phyloP scores from a whole-genome alignment of 176 grass and related monocot species.

The Puya raimondii region DNA sequence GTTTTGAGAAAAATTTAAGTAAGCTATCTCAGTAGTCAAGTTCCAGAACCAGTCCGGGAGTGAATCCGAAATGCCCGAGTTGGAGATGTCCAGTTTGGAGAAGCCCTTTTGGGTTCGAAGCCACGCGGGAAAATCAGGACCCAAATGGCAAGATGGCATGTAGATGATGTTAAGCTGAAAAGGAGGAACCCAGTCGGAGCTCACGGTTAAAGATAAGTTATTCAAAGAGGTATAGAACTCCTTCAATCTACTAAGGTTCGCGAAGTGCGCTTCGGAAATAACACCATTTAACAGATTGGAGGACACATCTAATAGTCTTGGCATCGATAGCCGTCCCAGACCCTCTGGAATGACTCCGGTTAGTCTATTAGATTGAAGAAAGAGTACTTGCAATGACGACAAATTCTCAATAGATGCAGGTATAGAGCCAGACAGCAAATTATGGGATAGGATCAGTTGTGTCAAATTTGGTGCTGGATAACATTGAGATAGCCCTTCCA shows the following conservation, averaged over 20 bases:
- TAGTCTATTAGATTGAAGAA: background rate
- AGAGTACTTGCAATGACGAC: conserved; percentile 3
- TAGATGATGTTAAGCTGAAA: background rate
- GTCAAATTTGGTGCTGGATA: background rate
- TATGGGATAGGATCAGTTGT: background rate
- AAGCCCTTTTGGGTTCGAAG: background rate
- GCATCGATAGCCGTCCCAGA: background rate
- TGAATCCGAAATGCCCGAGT: conserved; percentile 1
- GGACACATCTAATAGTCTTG: background rate
- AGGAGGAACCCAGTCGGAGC: conserved; percentile 6
- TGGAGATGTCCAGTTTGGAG: background rate
- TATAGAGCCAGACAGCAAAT: conserved; percentile 1
- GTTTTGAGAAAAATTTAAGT: conserved; percentile 4
- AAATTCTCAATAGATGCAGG: background rate
- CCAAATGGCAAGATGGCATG: conserved; percentile 1
- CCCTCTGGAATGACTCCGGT: background rate
- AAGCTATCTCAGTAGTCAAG: background rate
- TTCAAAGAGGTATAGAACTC: background rate
- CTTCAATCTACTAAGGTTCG: background rate
- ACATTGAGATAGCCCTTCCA: background rate
- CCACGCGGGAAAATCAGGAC: conserved; percentile 8
- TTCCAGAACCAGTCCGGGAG: conserved; percentile 14
- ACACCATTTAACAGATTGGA: background rate
- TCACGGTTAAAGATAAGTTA: background rate
- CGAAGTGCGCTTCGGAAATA: conserved; percentile 3